Conservation (phyloP, 2,329 filamentous ascomycete species). For the Aspergillus pseudoviridinutans region DNA sequence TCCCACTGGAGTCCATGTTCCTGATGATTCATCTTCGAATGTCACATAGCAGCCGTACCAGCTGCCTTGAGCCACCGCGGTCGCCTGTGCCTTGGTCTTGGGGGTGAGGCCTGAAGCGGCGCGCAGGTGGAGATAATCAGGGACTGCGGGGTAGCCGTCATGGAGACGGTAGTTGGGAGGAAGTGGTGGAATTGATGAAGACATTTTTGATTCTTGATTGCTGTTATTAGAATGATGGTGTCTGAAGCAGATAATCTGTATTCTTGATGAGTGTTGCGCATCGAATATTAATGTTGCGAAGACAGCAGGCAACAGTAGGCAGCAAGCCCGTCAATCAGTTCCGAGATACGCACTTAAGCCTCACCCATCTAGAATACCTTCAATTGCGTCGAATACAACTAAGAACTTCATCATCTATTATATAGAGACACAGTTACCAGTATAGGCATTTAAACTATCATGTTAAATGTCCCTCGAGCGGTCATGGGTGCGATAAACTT, state of each 20-base stretch:
- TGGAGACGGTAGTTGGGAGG: slow-evolving; percentile 36
- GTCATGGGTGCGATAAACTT: too few relatives aligned
- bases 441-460: not conserved
- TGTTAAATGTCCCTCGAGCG: not conserved
- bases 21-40: slow-evolving; percentile 14
- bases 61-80: slow-evolving; percentile 33
- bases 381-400: not conserved
- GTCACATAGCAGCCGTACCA: slow-evolving; percentile 45
- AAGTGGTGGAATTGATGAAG: slow-evolving; percentile 8
- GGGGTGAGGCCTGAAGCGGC: slow-evolving; percentile 20
- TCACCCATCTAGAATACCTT: not conserved
- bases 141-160: slow-evolving; percentile 30
- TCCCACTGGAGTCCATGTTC: slow-evolving; percentile 27
- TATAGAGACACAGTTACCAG: not conserved
- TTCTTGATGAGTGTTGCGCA: not conserved
- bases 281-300: not conserved
- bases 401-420: not conserved
- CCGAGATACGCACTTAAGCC: too few relatives aligned
- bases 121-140: not conserved
- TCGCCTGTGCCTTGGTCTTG: slow-evolving; percentile 36
- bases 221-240: not conserved
- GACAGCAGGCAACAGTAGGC: not conserved
- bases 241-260: not conserved
- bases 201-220: not conserved
- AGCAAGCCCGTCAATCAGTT: not conserved